phyloP scores from a whole-genome alignment of 2,329 filamentous ascomycete species.

The Coleophoma crateriformis region DNA sequence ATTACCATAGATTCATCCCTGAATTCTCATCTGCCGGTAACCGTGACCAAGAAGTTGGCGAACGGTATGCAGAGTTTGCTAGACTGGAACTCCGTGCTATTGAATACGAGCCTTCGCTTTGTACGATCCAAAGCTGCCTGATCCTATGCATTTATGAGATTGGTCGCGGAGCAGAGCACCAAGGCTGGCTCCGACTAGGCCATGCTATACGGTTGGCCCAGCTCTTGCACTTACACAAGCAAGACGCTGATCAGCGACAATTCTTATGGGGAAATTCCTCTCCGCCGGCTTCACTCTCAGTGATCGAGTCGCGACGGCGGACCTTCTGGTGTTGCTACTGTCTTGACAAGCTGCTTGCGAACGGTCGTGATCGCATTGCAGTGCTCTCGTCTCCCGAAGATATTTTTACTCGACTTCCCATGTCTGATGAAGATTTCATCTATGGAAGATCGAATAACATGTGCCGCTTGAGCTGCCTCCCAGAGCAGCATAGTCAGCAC shows the following conservation, averaged over 20 bases:
- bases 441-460: neutral
- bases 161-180: neutral
- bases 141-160: constrained; percentile 1
- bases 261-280: neutral
- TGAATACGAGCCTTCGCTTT: neutral
- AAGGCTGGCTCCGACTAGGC: constrained; percentile 1
- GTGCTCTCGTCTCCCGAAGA: neutral
- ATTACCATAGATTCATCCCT: neutral
- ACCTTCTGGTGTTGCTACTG: constrained; percentile 3
- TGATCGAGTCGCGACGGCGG: neutral
- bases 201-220: constrained; percentile 1
- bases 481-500: neutral
- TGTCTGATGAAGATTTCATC: constrained; percentile 1
- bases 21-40: neutral
- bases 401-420: neutral
- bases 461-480: neutral
- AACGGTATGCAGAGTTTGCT: neutral
- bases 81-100: neutral
- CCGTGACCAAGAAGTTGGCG: neutral
- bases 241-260: neutral
- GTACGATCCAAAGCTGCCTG: constrained; percentile 1
- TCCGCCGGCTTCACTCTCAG: neutral
- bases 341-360: constrained; percentile 1
- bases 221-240: constrained; percentile 1
- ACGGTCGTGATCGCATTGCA: constrained; percentile 1